phyloP scores from a whole-genome alignment of 495 filamentous ascomycete species.

The Pyrenopolyporus hunteri region DNA sequence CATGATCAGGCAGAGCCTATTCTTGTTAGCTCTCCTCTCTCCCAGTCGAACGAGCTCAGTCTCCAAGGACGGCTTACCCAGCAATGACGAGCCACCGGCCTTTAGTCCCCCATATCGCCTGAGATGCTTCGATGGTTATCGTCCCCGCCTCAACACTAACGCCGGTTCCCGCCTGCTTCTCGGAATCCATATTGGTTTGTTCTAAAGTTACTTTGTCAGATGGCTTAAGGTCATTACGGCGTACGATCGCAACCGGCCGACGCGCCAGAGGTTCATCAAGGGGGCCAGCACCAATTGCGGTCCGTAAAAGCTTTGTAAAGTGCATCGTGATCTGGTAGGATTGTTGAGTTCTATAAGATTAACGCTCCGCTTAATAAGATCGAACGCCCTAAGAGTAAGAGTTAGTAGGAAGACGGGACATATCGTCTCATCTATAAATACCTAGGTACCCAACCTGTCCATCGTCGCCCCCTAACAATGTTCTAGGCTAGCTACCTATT shows the following conservation, averaged over 20 bases:
- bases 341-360: too few relatives aligned
- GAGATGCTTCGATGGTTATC: slow-evolving; percentile 48
- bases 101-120: slow-evolving; percentile 52
- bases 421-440: too few relatives aligned
- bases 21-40: slow-evolving; percentile 33
- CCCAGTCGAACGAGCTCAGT: background rate
- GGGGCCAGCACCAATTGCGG: slow-evolving; percentile 24
- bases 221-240: background rate
- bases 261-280: slow-evolving; percentile 12
- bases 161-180: slow-evolving; percentile 7
- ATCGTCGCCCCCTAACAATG: too few relatives aligned
- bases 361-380: too few relatives aligned
- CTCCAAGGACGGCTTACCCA: slow-evolving; percentile 41
- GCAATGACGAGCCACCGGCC: slow-evolving; percentile 51
- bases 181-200: background rate
- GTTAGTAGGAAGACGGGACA: too few relatives aligned
- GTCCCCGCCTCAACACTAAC: slow-evolving; percentile 35
- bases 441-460: too few relatives aligned
- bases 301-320: background rate
- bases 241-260: background rate
- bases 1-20: slow-evolving; percentile 50
- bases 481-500: too few relatives aligned
- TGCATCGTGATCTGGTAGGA: background rate
- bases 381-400: too few relatives aligned
- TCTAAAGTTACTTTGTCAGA: background rate